phyloP scores from a whole-genome alignment of 139 green algal genomes.

The Astrephomene gubernaculifera region DNA sequence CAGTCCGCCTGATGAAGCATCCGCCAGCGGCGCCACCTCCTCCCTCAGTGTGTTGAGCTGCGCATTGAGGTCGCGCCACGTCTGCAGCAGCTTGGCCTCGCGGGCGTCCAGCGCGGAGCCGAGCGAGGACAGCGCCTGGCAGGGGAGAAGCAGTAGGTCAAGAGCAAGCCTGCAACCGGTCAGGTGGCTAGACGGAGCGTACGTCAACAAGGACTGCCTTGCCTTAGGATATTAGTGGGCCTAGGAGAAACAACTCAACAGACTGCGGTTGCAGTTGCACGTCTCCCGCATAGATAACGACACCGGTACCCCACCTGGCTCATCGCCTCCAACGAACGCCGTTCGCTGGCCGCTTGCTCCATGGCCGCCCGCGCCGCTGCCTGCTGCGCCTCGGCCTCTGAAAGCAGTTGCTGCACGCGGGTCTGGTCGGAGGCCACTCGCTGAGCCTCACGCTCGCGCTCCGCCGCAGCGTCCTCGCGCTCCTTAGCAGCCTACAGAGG shows the following conservation, averaged over 20 bases:
- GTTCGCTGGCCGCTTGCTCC: slow-evolving; percentile 5
- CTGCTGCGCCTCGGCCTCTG: slow-evolving; percentile 10
- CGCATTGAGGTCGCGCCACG: slow-evolving; percentile 35
- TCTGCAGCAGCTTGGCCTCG: slow-evolving; percentile 43
- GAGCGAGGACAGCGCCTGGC: slow-evolving; percentile 13
- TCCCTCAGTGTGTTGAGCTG: slow-evolving; percentile 34
- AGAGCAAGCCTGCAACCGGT: no score
- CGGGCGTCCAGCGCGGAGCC: slow-evolving; percentile 20
- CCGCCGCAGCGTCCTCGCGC: slow-evolving; percentile 30
- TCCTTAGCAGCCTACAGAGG: slow-evolving; percentile 24
- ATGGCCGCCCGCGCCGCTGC: not conserved
- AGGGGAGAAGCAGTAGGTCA: no score
- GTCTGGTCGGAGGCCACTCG: not conserved
- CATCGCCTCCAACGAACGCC: not conserved
- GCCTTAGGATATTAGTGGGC: no score
- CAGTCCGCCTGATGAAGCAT: no score
- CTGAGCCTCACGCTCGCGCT: slow-evolving; percentile 34
- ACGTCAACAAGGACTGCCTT: no score
- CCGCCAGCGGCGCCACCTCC: slow-evolving; percentile 15
- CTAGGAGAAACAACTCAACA: no score
- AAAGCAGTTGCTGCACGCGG: not conserved
- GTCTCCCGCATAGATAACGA: not conserved
- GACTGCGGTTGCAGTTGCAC: no score
- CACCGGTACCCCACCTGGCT: slow-evolving; percentile 3
- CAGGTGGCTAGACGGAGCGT: no score